Base-by-base conservation (phyloP, 2,329 filamentous ascomycete species). In the Aspergillus pseudoterreus region DNA sequence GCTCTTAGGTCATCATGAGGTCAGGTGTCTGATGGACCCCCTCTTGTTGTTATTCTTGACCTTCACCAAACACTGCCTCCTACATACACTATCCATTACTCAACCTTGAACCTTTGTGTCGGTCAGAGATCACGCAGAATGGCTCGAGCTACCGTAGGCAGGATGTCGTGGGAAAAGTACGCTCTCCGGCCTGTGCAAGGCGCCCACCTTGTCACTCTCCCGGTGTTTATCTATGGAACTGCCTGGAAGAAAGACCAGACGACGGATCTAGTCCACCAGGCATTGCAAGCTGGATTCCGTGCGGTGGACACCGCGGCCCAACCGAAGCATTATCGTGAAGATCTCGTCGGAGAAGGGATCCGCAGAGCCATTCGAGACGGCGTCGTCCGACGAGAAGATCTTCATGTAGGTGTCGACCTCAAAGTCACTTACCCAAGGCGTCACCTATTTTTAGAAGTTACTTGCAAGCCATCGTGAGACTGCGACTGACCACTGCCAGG, bases 171-270 rank as follows among this genome's bases (percentile, higher is more conserved):
- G 66, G 65, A 69, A 50, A 63, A 51, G 41, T 63, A 67, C 42
- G 53, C 58, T 44, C 55, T 70, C 42, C 64, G 62, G 30, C 55
- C 63, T 12, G 57, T 57, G 22, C 62, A 57, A 24, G 56, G 59
- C 27, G 61, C 60, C 15, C 55, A 52, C 12, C 53, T 61, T 27
- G 57, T 63, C 12, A 54, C 57, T n/a, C 67, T 73, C 42, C 75
- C 75, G 4, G 64, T 71, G 4, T 78, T 82, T 57, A 72, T 94
- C 56, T 94, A 94, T 67, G 89, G 89, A 47, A 92, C 89, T 2
- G 89, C 89, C n/a, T 92, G 89, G 88, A 94, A 94, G 69, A 85
- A 86, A 62, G 82, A 86, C 1, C 72, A 72, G 15, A 90, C 87
- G 0, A 78, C 80, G 17, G 75, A 81, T 49, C 76, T 92, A 2